These are phyloP conservation scores for Alternaria arborescens DNA, from an alignment of 2,329 filamentous ascomycete species.

Conservation along the genomic window DNA sequence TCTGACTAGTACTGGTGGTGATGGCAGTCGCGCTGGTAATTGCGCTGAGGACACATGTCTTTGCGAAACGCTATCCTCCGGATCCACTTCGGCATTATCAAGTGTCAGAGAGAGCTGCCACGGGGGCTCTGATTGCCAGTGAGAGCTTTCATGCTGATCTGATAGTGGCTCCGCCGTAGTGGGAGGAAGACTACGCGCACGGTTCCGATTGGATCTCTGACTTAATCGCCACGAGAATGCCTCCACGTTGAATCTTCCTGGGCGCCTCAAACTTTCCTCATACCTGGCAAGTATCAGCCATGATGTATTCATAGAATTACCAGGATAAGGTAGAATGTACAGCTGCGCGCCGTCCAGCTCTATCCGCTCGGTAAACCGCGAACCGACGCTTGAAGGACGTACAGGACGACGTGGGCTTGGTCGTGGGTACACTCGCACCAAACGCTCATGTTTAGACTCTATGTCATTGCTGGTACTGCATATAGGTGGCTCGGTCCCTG, in stretches of 20 bases:
- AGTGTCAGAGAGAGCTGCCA: background rate
- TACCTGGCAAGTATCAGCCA: background rate
- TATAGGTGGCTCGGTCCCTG: background rate
- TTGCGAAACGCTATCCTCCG: background rate
- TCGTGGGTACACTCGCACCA: background rate
- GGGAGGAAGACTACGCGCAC: background rate
- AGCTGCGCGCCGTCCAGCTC: background rate
- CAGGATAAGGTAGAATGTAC: background rate
- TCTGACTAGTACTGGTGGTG: background rate
- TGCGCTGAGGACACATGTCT: fast-evolving
- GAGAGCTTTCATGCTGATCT: background rate
- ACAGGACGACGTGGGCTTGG: background rate
- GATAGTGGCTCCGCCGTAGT: background rate
- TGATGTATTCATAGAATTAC: background rate
- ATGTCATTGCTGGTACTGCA: background rate
- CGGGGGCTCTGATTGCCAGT: background rate
- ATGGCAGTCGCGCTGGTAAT: background rate
- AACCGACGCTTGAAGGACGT: background rate
- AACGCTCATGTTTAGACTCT: background rate
- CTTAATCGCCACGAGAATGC: background rate
- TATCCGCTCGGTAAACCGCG: background rate
- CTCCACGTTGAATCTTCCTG: background rate
- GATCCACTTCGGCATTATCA: background rate
- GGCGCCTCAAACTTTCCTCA: background rate
- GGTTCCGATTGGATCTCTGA: background rate